Base-by-base conservation (phyloP, 2,329 filamentous ascomycete genomes). In the Aspergillus proliferans region DNA sequence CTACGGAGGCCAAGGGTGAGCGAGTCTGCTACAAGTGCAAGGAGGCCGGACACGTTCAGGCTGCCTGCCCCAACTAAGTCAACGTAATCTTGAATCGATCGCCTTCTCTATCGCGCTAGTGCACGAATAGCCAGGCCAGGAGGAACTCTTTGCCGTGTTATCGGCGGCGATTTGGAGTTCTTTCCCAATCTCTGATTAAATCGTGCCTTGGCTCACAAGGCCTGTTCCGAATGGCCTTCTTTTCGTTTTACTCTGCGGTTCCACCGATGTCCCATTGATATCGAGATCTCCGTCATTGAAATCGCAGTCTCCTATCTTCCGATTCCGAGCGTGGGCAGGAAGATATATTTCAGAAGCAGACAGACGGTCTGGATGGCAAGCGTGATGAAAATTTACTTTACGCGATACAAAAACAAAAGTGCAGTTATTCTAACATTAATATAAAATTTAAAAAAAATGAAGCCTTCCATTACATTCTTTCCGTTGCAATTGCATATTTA, bases 11-110 rank as follows among this genome's bases (percentile, higher is more conserved):
- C 52, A 82, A 84, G 61, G 81, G 83, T 67, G 92, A 97, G 82
- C 92, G 94, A 72, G 90, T 95, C 70, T 98, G 93, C 86, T 98
- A 98, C 83, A 95, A 94, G 81, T 97, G 83, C 81, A 84, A 84
- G 76, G 80, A 86, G 72, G 80, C 83, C 60, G 91, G 92, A 63
- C 92, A 96, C 76, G 86, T 97, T 70, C 92, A 96, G 83, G 84
- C 88, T 63, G 83, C 87, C 65, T 98, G 93, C 85, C 88, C 92
- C 66, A 90, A 87, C 79, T 88, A 86, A 74, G 63, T 50, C 47
- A 45, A 47, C 38, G 50, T 48, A 22, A 36, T 49, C 50, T 48
- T 57, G 56, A 50, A 55, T 59, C 49, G 47, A 58, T 57, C 53
- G 55, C 59, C 55, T 58, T 57, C 54, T 58, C 49, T 58, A 53